Conservation (phyloP, 202 grass and related monocot genomes). For the Thinopyrum obtusiflorum region DNA sequence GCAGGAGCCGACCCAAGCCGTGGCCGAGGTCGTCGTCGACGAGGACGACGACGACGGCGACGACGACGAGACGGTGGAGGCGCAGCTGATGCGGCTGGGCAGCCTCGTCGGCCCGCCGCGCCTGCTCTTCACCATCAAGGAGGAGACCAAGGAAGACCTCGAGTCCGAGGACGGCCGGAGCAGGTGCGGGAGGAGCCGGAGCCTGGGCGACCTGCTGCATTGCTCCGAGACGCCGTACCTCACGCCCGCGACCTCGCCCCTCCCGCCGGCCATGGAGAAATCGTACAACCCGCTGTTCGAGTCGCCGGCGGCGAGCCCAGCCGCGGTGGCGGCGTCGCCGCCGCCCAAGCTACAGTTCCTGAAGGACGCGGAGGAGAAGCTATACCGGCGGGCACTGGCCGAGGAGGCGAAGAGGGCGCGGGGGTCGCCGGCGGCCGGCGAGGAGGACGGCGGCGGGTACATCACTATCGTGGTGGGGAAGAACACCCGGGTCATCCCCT, state of each 20-base stretch:
- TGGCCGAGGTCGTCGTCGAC: conserved; percentile 25
- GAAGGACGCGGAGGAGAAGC: conserved; percentile 91
- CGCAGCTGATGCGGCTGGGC: conserved; percentile 81
- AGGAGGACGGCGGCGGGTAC: conserved; percentile 49
- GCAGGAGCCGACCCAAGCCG: conserved; percentile 13
- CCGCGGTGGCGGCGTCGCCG: conserved; percentile 39
- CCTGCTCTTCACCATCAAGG: conserved; percentile 97
- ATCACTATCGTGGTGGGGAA: conserved; percentile 55
- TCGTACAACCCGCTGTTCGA: conserved; percentile 76
- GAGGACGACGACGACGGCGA: conserved; percentile 16
- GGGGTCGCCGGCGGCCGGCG: conserved; percentile 20
- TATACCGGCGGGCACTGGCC: conserved; percentile 55
- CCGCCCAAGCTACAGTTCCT: conserved; percentile 91
- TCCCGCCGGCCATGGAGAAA: conserved; percentile 34
- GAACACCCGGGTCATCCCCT: conserved; percentile 41
- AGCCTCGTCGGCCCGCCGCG: conserved; percentile 68
- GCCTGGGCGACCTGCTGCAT: conserved; percentile 73
- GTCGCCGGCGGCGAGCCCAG: conserved; percentile 26
- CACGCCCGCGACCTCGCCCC: conserved; percentile 66
- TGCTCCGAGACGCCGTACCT: conserved; percentile 61
- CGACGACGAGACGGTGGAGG: conserved; percentile 60
- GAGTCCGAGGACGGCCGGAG: conserved; percentile 73
- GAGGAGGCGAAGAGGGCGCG: conserved; percentile 52
- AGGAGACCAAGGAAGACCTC: conserved; percentile 91
- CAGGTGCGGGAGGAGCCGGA: conserved; percentile 53